Conservation (phyloP, 1,284 basidiomycete genomes). For the Neotropicomus parvogracilis region DNA sequence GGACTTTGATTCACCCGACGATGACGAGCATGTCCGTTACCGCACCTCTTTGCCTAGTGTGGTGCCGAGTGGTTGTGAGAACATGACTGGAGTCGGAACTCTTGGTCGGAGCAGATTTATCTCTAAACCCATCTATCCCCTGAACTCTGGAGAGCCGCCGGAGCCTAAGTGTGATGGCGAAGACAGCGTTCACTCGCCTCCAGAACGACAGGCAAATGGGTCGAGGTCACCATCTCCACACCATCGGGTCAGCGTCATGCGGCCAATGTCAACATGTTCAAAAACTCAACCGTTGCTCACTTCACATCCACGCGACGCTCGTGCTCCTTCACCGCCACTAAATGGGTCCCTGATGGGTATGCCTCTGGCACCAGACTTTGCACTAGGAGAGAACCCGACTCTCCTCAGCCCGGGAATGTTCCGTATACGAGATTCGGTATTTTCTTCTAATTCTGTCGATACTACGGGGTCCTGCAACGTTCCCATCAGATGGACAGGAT, state of each 20-base stretch:
- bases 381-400: slow-evolving; percentile 28
- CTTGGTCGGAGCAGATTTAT: slow-evolving; percentile 29
- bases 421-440: slow-evolving; percentile 47
- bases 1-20: slow-evolving; percentile 39
- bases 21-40: slow-evolving; percentile 33
- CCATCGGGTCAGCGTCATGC: slow-evolving; percentile 24
- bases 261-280: slow-evolving; percentile 32
- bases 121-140: slow-evolving; percentile 19
- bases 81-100: slow-evolving; percentile 64
- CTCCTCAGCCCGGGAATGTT: slow-evolving; percentile 48
- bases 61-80: slow-evolving; percentile 47
- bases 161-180: slow-evolving; percentile 16
- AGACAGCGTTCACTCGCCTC: slow-evolving; percentile 14
- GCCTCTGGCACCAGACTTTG: slow-evolving; percentile 22
- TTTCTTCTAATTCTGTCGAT: slow-evolving; percentile 41
- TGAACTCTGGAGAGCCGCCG: slow-evolving; percentile 8
- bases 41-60: slow-evolving; percentile 49
- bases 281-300: slow-evolving; percentile 34
- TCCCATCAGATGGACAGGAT: slow-evolving; percentile 53
- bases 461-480: slow-evolving; percentile 44
- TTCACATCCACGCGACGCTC: slow-evolving; percentile 31
- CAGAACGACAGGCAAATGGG: slow-evolving; percentile 11
- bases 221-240: slow-evolving; percentile 33
- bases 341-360: slow-evolving; percentile 13
- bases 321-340: slow-evolving; percentile 21